Evolutionary conservation across 306 rosid species (phyloP), one percentile per base, ranked within the genome.

Genomic region (Malus sylvestris): DNA sequence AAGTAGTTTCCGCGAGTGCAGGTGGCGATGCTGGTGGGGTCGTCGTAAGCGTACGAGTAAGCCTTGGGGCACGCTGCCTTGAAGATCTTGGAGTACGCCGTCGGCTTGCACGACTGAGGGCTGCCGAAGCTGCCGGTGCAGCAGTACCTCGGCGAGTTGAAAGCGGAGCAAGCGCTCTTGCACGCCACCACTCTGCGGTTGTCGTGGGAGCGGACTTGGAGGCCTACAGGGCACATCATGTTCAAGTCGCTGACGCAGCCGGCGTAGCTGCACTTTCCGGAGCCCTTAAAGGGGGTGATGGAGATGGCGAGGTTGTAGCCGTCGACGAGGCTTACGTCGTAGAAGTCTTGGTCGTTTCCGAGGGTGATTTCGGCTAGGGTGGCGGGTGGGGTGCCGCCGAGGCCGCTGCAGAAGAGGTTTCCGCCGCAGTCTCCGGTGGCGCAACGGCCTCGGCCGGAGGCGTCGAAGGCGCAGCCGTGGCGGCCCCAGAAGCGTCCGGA

Each of bases 401-500:
- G 58, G 60, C 98, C 98, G 61, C 84, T 83, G 85, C 98, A 95
- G 90, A 80, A 92, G 63, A 95, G 92, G 30, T 92, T 74, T 0
- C 97, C 96, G 3, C 97, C 98, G 82, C 98, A 95, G 84, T 94
- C 97, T 0, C 98, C 98, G 1, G 98, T 91, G 78, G 97, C 95
- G 76, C 98, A 94, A 16, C 78, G 88, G 6, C 98, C 98, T 0
- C 82, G 87, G 0, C 97, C 97, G 15, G 91, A 57, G 25, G 95
- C 70, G 80, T 94, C 95, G 82, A 94, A 94, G 68, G 90, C 27
- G 83, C 98, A 94, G 72, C 91, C 98, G 49, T 94, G 96, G 44
- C 98, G 96, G 62, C 96, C 98, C 98, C 98, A 94, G 84, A 94
- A 79, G 75, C 98, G 97, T 76, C 98, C 98, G 3, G 98, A 91